A percentile compares a stretch with the other conserved stretches of the same genome.
These are phyloP conservation scores for Fallopia convolvulus DNA, from an alignment of 148 eudicot species.

Conservation along the genomic window DNA sequence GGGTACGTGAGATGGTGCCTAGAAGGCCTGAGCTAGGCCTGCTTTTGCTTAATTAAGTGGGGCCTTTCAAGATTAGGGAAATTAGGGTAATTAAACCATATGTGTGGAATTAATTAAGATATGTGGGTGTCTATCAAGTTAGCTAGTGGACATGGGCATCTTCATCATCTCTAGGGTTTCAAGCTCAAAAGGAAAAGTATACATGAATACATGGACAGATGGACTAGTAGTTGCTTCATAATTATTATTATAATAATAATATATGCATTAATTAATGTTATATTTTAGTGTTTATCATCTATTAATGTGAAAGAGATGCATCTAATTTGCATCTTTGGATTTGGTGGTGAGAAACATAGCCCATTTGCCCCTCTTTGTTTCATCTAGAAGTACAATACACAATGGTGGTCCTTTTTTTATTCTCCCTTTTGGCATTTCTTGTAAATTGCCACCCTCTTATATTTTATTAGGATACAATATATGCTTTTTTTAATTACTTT, in stretches of 20 bases:
- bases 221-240: slow-evolving; percentile 3
- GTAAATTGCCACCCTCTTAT: background rate
- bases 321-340: slow-evolving; percentile 9
- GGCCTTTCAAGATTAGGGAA: background rate
- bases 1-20: background rate
- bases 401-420: slow-evolving; percentile 5
- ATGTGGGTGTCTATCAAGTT: background rate
- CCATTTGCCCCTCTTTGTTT: background rate
- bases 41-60: background rate
- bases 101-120: background rate
- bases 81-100: background rate
- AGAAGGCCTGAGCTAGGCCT: background rate
- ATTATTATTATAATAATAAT: background rate
- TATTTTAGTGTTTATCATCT: background rate
- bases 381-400: background rate
- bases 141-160: slow-evolving; percentile 7
- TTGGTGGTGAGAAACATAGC: background rate
- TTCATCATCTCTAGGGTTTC: slow-evolving; percentile 1
- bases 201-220: background rate
- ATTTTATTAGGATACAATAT: background rate
- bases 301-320: background rate
- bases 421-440: background rate
- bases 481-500: background rate
- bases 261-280: background rate
- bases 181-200: background rate